Conservation (phyloP, 2,329 filamentous ascomycete genomes). For the Orbilia oligospora region DNA sequence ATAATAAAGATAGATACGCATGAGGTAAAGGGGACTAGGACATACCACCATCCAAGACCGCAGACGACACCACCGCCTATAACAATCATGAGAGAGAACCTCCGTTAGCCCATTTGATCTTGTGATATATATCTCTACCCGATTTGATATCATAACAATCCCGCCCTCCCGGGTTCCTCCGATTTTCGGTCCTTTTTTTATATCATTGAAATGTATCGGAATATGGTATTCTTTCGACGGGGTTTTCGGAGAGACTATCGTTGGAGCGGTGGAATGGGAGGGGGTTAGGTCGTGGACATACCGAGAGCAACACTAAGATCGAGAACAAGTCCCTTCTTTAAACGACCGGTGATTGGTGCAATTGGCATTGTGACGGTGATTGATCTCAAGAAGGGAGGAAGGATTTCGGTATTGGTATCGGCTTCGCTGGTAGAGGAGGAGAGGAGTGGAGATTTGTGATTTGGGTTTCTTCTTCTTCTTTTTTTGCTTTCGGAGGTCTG, state of each 20-base stretch:
- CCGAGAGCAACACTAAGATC: conserved; percentile 77
- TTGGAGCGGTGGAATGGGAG: not conserved
- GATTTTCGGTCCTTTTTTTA: not conserved
- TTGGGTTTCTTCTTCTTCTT: not conserved
- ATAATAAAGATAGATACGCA: not conserved
- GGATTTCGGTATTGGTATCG: conserved; percentile 1
- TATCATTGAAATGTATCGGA: not conserved
- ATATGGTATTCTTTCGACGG: not conserved
- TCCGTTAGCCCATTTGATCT: conserved; percentile 15
- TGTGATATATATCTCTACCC: not conserved
- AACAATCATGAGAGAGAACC: not conserved
- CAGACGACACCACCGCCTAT: conserved; percentile 22
- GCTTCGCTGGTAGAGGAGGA: not conserved
- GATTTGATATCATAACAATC: not conserved
- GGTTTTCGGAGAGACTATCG: not conserved
- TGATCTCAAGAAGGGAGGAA: not conserved
- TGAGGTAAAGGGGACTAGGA: not conserved
- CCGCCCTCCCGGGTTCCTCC: not conserved
- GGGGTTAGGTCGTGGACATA: conserved; percentile 67
- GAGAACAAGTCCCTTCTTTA: conserved; percentile 76
- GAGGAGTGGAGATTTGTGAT: conserved; percentile 18
- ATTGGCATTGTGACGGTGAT: conserved; percentile 61
- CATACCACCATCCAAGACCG: conserved; percentile 27
- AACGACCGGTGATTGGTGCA: conserved; percentile 67
- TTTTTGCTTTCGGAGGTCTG: conserved; percentile 18